These are phyloP conservation scores for Flaveria linearis DNA, from an alignment of 129 eudicot genomes.

Conservation along the genomic window DNA sequence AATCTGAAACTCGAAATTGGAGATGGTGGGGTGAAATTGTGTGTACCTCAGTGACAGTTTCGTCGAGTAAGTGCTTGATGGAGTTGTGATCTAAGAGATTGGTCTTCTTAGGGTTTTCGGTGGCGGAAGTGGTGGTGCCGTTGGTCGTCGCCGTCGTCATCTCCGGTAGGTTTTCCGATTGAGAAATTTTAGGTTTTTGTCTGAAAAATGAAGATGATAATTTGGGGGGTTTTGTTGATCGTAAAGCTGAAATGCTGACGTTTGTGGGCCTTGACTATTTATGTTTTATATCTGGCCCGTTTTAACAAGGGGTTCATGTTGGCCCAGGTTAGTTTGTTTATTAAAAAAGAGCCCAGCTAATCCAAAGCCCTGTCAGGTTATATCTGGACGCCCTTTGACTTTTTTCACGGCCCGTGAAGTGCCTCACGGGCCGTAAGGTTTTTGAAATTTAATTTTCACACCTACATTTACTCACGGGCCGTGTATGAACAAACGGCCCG, in stretches of 20 bases:
- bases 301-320: too few species aligned
- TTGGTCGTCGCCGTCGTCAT: slow-evolving; percentile 34
- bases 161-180: slow-evolving; percentile 41
- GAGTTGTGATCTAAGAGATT: slow-evolving; percentile 85
- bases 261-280: slow-evolving; percentile 4
- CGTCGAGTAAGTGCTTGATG: slow-evolving; percentile 87
- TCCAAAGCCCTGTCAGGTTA: too few species aligned
- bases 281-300: background rate
- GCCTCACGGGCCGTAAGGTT: too few species aligned
- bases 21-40: slow-evolving; percentile 4
- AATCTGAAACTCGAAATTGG: background rate
- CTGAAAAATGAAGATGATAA: slow-evolving; percentile 16
- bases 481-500: too few species aligned
- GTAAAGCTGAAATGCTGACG: background rate
- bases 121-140: slow-evolving; percentile 28
- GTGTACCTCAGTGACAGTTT: slow-evolving; percentile 78
- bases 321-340: background rate
- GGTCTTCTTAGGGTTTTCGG: slow-evolving; percentile 54
- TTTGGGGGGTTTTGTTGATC: slow-evolving; percentile 26
- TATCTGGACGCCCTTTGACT: too few species aligned
- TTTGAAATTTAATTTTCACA: too few species aligned
- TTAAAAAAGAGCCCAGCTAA: too few species aligned
- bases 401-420: too few species aligned
- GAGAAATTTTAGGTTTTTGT: slow-evolving; percentile 46
- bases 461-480: too few species aligned